A percentile compares a stretch with the other conserved stretches of the same genome.
Conservation (phyloP, 2,329 filamentous ascomycete genomes). For the Diplodia mutila region DNA sequence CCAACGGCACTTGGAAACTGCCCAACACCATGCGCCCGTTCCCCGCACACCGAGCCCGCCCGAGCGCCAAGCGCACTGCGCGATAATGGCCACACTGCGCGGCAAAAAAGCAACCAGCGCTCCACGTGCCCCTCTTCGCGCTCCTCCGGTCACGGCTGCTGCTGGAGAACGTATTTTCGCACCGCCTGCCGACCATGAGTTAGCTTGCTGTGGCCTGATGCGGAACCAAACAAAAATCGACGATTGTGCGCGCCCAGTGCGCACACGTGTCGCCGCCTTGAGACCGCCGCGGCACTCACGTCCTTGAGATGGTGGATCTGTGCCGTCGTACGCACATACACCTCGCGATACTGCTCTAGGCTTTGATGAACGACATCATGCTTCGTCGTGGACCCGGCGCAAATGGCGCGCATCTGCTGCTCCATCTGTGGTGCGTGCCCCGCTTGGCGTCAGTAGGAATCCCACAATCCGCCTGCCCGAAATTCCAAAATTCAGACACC, state of each 20-base stretch:
- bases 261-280: conserved; percentile 17
- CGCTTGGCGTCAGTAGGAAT: conserved; percentile 18
- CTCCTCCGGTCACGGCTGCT: conserved; percentile 21
- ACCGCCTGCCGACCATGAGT: conserved; percentile 38
- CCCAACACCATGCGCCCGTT: conserved; percentile 14
- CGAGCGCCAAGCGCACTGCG: conserved; percentile 15
- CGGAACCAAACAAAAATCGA: not conserved
- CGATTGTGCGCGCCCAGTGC: conserved; percentile 3
- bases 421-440: conserved; percentile 67
- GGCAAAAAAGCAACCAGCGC: conserved; percentile 6
- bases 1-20: conserved; percentile 7
- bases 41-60: conserved; percentile 22
- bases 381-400: conserved; percentile 78
- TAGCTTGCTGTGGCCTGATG: conserved; percentile 30
- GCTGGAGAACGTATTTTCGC: conserved; percentile 44
- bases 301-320: conserved; percentile 67
- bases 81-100: conserved; percentile 7
- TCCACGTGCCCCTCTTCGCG: conserved; percentile 23
- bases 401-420: conserved; percentile 93
- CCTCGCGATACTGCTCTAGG: conserved; percentile 81
- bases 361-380: conserved; percentile 79
- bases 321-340: conserved; percentile 80
- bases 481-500: conserved; percentile 21
- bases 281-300: conserved; percentile 41
- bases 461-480: conserved; percentile 13